Base-by-base conservation (phyloP, 345 rosid genomes). In the Aquilaria malaccensis region DNA sequence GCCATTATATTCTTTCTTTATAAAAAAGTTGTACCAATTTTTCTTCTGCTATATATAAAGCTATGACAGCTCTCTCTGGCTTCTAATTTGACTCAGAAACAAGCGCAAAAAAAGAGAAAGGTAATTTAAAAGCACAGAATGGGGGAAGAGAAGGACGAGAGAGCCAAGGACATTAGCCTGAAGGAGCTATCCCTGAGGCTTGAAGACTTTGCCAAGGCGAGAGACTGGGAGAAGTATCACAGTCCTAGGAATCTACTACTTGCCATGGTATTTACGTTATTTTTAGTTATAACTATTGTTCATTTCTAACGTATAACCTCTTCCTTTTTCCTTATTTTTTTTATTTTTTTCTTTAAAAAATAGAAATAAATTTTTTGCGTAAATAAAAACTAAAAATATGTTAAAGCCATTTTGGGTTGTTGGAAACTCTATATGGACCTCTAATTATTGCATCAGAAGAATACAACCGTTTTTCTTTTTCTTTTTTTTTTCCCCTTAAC, bases 191-290 rank as follows among this genome's bases (percentile, higher is more conserved):
- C 83, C 0, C 66, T 14, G 66, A 67, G 58, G 66, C 80, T 79
- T 10, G 73, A 79, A 56, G 83, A 73, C 32, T 79, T 79, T 49
- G 81, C 79, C 62, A 69, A 41, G 56, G 81, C 73, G 11, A 79
- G 81, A 73, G 83, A 76, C 14, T 79, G 77, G 81, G 81, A 74
- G 57, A 71, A 69, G 67, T 72, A 65, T 49, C 83, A 79, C 33
- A 76, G 71, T 58, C 83, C 83, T 1, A 71, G 83, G 55, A 79
- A 79, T 69, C 76, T 79, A 22, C 80, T 79, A 46, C 83, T 79
- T 76, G 83, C 83, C 22, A 76, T 79, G 77, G 81, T 79, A 79
- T 58, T 47, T 45, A 22, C 22, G 22, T 37, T 37, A 14, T 9
- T 29, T 11, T 2, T n/a, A 33, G 3, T 33, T 2, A 52, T 52